phyloP scores from a whole-genome alignment of 345 rosid species.

The Salix viminalis region DNA sequence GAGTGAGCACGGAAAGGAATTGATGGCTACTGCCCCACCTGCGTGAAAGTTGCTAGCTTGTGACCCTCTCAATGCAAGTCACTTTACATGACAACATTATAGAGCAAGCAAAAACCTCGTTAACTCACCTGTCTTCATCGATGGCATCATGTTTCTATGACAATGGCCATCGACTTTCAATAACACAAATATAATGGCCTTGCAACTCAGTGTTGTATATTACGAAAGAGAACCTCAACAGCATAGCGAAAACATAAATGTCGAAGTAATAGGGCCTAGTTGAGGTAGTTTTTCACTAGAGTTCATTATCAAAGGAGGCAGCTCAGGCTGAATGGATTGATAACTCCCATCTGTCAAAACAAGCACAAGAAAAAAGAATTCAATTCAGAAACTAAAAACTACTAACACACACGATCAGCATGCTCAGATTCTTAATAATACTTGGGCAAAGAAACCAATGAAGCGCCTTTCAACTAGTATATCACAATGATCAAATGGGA shows the following conservation, averaged over 20 bases:
- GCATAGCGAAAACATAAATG: no score
- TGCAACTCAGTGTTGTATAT: no score
- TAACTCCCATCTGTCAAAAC: background rate
- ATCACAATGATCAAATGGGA: slow-evolving; percentile 9
- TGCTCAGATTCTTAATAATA: slow-evolving; percentile 10
- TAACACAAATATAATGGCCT: no score
- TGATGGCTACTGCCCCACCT: no score
- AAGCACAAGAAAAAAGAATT: background rate
- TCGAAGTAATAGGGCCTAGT: background rate
- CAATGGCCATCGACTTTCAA: background rate
- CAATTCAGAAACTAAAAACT: background rate
- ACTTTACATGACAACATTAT: no score
- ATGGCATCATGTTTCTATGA: background rate
- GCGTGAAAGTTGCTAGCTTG: no score
- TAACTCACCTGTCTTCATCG: background rate
- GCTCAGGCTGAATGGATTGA: background rate
- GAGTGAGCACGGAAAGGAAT: no score
- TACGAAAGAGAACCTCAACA: no score
- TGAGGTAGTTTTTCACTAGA: background rate
- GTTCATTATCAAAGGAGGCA: background rate
- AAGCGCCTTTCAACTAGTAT: slow-evolving; percentile 5
- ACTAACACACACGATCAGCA: background rate
- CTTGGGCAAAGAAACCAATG: background rate
- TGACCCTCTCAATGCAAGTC: no score
- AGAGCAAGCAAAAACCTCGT: background rate